Percentiles rank a stretch among this genome's conserved stretches.
phyloP scores from a whole-genome alignment of 176 grass and related monocot species.

The Sorghum bicolor region DNA sequence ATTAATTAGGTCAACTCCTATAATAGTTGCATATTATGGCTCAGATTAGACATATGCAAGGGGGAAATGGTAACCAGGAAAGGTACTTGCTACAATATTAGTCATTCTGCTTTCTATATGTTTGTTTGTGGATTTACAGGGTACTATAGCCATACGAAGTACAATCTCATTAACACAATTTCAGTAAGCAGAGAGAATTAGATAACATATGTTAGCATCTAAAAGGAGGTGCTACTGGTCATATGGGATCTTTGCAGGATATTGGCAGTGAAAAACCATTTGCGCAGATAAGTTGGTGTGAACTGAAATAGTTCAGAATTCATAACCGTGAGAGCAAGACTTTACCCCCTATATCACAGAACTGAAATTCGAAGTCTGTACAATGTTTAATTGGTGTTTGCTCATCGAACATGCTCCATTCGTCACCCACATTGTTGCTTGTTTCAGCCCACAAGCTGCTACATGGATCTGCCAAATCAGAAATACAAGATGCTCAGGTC shows the following conservation, averaged over 20 bases:
- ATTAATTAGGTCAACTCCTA: conserved; percentile 1
- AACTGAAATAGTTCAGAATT: neutral
- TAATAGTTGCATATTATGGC: neutral
- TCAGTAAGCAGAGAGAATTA: neutral
- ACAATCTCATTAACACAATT: neutral
- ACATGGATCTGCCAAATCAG: conserved; percentile 47
- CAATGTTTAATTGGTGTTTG: conserved; percentile 97
- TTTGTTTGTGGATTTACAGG: neutral
- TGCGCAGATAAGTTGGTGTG: conserved; percentile 1
- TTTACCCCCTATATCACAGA: conserved; percentile 67
- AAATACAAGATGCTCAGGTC: conserved; percentile 12
- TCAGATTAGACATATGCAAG: conserved; percentile 4
- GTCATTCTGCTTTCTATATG: neutral
- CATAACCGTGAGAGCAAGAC: conserved; percentile 9
- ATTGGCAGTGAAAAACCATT: neutral
- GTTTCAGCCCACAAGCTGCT: conserved; percentile 58
- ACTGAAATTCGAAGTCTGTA: conserved; percentile 56
- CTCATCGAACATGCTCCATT: conserved; percentile 67
- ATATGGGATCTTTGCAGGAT: neutral
- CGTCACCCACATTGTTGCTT: conserved; percentile 43
- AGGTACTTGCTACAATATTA: neutral
- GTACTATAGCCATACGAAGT: neutral
- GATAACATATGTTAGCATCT: neutral
- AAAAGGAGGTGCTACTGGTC: neutral
- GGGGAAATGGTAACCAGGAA: neutral